Base-by-base conservation (phyloP, 1,139 yeast genomes). In the Geotrichum aggregatum region DNA sequence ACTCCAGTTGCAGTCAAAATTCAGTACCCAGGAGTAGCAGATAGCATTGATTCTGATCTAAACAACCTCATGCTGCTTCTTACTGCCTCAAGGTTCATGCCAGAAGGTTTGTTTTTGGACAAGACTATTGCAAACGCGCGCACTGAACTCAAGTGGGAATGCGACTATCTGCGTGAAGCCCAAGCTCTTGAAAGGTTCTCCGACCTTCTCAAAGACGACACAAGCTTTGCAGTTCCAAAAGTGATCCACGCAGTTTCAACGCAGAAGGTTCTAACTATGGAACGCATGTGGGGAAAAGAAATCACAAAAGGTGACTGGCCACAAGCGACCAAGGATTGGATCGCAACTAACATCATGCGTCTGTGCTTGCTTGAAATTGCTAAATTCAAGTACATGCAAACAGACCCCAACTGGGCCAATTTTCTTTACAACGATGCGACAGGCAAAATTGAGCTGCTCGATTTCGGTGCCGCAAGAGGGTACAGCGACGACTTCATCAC, bases 371-470 rank as follows among this genome's bases (percentile, higher is more conserved):
- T 79, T 61, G 99, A 92, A 69, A 85, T 94, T 64, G 88, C 88
- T 31, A 74, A 79, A 61, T 91, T 85, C 73, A 79, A 78, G 63
- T 92, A 85, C 71, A 92, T 92, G 99, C 99, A 92, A 71, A 91
- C 98, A 1, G 99, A 92, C 70, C 99, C 99, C 46, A 92, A 92
- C 70, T 94, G 98, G 98, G 98, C 98, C 49, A 92, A 92, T 68
- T 94, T 94, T 71, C 72, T 94, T 57, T 89, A 86, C 72, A 89
- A 91, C 65, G 76, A 75, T 40, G 60, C 73, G 21, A 79, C 86
- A 2, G 68, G 75, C 41, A 81, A 84, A 68, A 80, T 92, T 56
- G 98, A 91, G 68, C 74, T 92, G 54, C 74, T 92, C 54, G 98
- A 92, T 70, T 92, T 92, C 70, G 99, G 98, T 45, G 98, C 98